Evolutionary conservation across 257 asterid species (phyloP), one percentile per base, ranked within the genome.

Genomic region (Pogostemon cablin): DNA sequence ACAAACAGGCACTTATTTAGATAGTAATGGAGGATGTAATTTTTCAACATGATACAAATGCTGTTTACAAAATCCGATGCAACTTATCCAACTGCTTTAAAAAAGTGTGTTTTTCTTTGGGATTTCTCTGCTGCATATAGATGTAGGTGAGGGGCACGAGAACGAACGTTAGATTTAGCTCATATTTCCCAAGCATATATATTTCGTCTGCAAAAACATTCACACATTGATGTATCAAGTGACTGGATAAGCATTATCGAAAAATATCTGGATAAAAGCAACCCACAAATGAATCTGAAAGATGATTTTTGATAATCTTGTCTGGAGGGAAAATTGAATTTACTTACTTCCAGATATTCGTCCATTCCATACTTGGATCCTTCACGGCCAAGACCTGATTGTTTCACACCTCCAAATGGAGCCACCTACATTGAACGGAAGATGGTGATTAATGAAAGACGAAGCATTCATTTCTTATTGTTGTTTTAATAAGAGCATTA

Each of bases 301-400:
- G 32, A 25, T 25, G 32, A 25, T 25, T 25, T 25, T 25, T 25
- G 32, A 25, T 25, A 25, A 25, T 25, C 32, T 25, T 25, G 32
- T 25, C 32, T 25, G 32, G 32, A 25, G 32, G 32, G 32, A 41
- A 41, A 49, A 11, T 1, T 1, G 37, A 43, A 56, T 47, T 6
- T 46, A 78, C 79, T 7, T 82, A 92, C 98, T 74, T 95, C 99
- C 35, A 91, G 83, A 77, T 83, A 95, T 65, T 95, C 99, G 69
- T 95, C 98, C 85, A 91, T 79, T 76, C 98, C 99, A 9, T 95
- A 95, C 74, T 91, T 91, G 35, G 99, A 95, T 76, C 99, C 99
- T 83, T 91, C 98, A 7, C 97, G 95, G 70, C 99, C 99, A 72
- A 95, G 96, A 52, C 96, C 99, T 6, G 96, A 95, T 76, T 95